Conservation (phyloP, 371 early-diverging fungal genomes). For the Nosema muscidifuracis region DNA sequence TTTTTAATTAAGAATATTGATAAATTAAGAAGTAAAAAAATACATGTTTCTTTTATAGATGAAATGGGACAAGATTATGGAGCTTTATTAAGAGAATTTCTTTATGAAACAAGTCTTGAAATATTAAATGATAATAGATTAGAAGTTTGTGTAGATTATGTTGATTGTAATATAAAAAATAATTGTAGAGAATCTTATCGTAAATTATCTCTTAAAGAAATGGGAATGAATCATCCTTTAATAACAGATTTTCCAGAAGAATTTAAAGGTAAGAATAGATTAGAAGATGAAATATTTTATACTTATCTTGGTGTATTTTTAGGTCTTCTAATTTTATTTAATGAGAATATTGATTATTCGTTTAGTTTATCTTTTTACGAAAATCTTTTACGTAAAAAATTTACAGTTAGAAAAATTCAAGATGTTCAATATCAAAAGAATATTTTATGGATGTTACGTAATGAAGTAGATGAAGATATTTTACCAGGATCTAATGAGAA, state of each 20-base stretch:
- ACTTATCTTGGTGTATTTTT: constrained; percentile 40
- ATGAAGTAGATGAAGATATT: not conserved
- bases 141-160: not conserved
- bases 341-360: constrained; percentile 12
- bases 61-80: constrained; percentile 55
- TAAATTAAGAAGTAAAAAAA: not conserved
- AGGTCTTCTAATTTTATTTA: constrained; percentile 3
- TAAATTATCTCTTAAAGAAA: not conserved
- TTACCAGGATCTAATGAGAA: not conserved
- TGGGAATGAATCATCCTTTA: not conserved
- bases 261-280: not conserved
- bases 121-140: constrained; percentile 29
- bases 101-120: constrained; percentile 25
- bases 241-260: not conserved
- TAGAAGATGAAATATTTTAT: constrained; percentile 26
- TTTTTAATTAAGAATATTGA: not conserved
- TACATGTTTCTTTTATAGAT: constrained; percentile 21
- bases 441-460: constrained; percentile 2
- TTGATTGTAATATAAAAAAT: constrained; percentile 25
- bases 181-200: not conserved
- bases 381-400: constrained; percentile 39
- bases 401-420: constrained; percentile 23
- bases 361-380: constrained; percentile 48
- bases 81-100: constrained; percentile 37
- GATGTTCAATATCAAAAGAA: constrained; percentile 23